Conservation (phyloP, 2,329 filamentous ascomycete species). For the Paecilomyces formosus region DNA sequence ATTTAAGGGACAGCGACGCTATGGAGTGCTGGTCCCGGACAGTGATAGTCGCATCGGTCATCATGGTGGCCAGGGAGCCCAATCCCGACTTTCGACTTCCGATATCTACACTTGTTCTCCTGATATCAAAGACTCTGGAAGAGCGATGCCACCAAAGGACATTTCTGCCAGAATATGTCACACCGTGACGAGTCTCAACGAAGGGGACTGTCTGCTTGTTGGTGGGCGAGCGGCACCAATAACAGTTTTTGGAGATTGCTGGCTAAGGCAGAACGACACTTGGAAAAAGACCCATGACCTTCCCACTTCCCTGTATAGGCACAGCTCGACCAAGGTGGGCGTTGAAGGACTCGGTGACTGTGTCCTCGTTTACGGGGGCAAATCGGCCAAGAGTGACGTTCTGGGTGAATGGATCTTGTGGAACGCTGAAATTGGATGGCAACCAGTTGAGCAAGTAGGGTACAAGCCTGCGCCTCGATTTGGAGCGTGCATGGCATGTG, state of each 20-base stretch:
- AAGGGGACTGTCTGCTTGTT: constrained; percentile 54
- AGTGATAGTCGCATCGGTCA: constrained; percentile 23
- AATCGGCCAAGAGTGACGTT: constrained; percentile 41
- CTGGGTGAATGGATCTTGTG: constrained; percentile 51
- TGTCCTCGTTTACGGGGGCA: constrained; percentile 58
- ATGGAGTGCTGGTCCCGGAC: constrained; percentile 48
- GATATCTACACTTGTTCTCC: constrained; percentile 40
- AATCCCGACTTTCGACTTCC: constrained; percentile 42
- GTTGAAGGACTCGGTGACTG: constrained; percentile 28
- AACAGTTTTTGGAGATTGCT: constrained; percentile 63
- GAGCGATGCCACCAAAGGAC: constrained; percentile 35
- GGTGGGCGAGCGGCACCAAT: constrained; percentile 76
- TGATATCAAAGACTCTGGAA: constrained; percentile 40
- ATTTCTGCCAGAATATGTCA: constrained; percentile 59
- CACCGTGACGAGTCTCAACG: constrained; percentile 60
- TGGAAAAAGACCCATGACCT: constrained; percentile 63
- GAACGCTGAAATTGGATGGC: constrained; percentile 46
- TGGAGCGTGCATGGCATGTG: constrained; percentile 43
- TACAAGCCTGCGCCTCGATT: constrained; percentile 45
- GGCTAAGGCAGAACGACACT: constrained; percentile 55
- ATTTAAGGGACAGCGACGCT: constrained; percentile 47
- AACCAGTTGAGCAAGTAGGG: constrained; percentile 28
- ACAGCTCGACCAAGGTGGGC: constrained; percentile 51
- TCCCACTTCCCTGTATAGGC: constrained; percentile 67
- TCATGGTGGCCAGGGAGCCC: constrained; percentile 37